These are phyloP conservation scores for Eruca vesicaria DNA, from an alignment of 441 rosid species.

Conservation along the genomic window DNA sequence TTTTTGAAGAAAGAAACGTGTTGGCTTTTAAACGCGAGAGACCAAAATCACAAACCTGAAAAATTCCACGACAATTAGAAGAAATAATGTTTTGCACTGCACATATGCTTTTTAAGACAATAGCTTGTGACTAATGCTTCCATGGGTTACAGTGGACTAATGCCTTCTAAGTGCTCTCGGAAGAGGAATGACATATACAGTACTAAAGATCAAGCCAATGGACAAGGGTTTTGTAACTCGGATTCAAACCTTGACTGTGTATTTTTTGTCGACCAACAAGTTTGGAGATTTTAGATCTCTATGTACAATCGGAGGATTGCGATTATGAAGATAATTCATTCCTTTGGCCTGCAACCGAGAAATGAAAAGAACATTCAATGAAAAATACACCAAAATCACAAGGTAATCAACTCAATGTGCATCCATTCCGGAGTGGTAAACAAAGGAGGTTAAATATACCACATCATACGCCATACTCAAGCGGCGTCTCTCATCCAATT, in stretches of 20 bases:
- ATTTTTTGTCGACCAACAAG: constrained; percentile 93
- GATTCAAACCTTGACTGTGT: constrained; percentile 69
- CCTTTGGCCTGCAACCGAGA: constrained; percentile 80
- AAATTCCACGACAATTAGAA: not conserved
- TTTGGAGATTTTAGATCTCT: constrained; percentile 98
- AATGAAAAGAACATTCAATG: not conserved
- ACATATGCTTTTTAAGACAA: not conserved
- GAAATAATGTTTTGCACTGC: not conserved
- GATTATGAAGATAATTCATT: constrained; percentile 97
- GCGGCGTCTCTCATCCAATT: constrained; percentile 86
- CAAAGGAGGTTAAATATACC: constrained; percentile 45
- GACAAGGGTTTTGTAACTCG: not conserved
- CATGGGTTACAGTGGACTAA: not conserved
- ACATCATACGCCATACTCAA: constrained; percentile 98
- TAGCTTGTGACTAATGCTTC: not conserved
- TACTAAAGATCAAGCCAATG: not conserved
- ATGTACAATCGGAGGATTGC: constrained; percentile 95
- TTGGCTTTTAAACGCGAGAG: constrained; percentile 94
- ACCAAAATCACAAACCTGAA: constrained; percentile 98
- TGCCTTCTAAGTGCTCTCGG: not conserved
- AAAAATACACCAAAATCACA: constrained; percentile 11
- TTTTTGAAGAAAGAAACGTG: constrained; percentile 94
- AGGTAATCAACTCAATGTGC: constrained; percentile 3
- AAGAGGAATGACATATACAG: not conserved
- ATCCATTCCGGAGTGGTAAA: not conserved